Evolutionary conservation across 192 early-diverging fungal genomes (phyloP), one percentile per base, ranked within the genome.

Genomic region (Pilaira anomala): DNA sequence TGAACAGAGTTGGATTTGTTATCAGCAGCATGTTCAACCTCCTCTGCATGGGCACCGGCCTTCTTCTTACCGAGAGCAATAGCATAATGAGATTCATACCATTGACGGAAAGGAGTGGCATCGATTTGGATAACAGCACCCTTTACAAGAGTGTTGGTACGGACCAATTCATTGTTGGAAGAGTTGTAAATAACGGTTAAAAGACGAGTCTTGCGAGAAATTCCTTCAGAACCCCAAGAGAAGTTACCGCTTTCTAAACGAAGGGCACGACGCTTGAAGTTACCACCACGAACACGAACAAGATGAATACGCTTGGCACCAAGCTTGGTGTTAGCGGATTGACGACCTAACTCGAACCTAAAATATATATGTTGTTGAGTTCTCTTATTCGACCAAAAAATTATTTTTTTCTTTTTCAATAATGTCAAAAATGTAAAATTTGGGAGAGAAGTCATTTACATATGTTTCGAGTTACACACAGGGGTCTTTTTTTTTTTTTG

Each of bases 131-230:
- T 87, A 65, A 98, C 91, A 61, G 90, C 87, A 68, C 93, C 92
- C 91, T 98, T 98, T 51, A 98, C 97, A 48, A 98, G 84, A 55
- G 97, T 98, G 89, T 95, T 95, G 82, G 97, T 98, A 76, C 97
- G 94, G 80, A 98, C 97, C 73, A 98, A 86, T 85, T 98, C 97
- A 90, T 98, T 98, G 93, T 98, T 98, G 82, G 97, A 94, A 68
- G 97, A 88, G 83, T 98, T 98, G 91, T 98, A 98, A 64, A 91
- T 90, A 71, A 98, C 97, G 52, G 82, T 78, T 73, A 97, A 82
- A 69, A 96, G 88, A 88, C 97, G 92, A 70, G 93, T 90, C 90
- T 96, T 97, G 83, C 90, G 91, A 71, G 97, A 90, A 82, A 89
- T 77, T 53, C 91, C 77, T 83, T 98, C 93, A 21, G 95, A 95